Percentiles rank a stretch among this genome's conserved stretches.
phyloP scores from a whole-genome alignment of 305 asterid genomes.

The Fraxinus greggii region DNA sequence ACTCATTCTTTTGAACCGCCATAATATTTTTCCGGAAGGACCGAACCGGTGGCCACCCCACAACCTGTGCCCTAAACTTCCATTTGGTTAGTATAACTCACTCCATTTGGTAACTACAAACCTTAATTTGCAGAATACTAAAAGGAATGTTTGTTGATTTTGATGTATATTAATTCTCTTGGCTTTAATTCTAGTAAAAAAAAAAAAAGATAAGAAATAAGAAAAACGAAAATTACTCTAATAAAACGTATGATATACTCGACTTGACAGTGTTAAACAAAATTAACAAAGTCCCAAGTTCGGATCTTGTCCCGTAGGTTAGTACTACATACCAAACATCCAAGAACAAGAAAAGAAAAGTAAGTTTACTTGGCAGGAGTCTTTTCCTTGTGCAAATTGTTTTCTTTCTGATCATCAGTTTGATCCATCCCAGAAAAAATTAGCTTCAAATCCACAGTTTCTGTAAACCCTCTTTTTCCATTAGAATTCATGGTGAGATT shows the following conservation, averaged over 20 bases:
- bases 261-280: neutral
- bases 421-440: slow-evolving; percentile 28
- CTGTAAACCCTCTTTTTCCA: slow-evolving; percentile 46
- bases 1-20: slow-evolving; percentile 43
- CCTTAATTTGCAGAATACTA: neutral
- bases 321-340: neutral
- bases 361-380: slow-evolving; percentile 49
- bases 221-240: neutral
- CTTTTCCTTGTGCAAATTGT: slow-evolving; percentile 25
- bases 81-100: neutral
- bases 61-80: slow-evolving; percentile 74
- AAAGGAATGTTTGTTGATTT: neutral
- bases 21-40: slow-evolving; percentile 60
- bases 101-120: neutral
- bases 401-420: slow-evolving; percentile 21
- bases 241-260: neutral
- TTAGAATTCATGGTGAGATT: slow-evolving; percentile 19
- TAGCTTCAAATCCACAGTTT: slow-evolving; percentile 58
- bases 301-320: neutral
- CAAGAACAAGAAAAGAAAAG: neutral
- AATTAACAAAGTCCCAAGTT: neutral
- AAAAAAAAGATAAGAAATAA: neutral
- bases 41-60: slow-evolving; percentile 98
- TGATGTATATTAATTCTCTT: neutral
- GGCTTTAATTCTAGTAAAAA: neutral